Evolutionary conservation across 116 monocot genomes (phyloP), one percentile per base, ranked within the genome.

Genomic region (Zostera marina): DNA sequence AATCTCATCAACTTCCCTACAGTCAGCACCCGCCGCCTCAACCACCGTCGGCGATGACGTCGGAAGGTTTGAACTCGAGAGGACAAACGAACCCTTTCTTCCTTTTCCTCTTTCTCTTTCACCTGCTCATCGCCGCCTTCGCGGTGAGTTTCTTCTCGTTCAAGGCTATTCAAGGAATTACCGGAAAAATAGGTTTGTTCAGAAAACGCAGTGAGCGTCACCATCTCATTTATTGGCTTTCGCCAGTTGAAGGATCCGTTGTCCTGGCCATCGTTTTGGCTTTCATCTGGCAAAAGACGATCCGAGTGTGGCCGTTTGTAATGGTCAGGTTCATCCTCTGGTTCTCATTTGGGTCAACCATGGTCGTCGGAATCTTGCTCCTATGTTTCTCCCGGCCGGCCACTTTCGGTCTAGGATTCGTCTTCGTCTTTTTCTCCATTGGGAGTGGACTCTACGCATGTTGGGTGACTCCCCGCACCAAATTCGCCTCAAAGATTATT

Each of bases 381-480:
- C 72, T 93, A 47, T 84, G 81, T 71, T 79, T 93, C 75, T 81
- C 88, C 15, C 48, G 79, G 42, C 84, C 84, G 24, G 60, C 77
- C 58, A 73, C 84, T 24, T 73, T 52, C 24, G 84, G 60, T 42
- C 23, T 71, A 8, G 94, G 84, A 22, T 68, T 80, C 22, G 66
- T 68, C 25, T 76, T 79, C 45, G 61, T 94, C 59, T 22, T 63
- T 48, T 93, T 93, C 73, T 74, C 88, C 63, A 66, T 93, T 44
- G 87, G 88, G 38, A 59, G 63, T 24, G 73, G 75, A 2, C 67
- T 94, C 25, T 94, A 94, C 69, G 81, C 88, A 17, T 94, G 94
- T 64, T 94, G 88, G 88, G 79, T 75, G 55, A 73, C 66, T 12
- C 67, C 73, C 32, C 76, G 94, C 14, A 60, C 68, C 63, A n/a